Percentiles rank a stretch among this genome's conserved stretches.
Conservation (phyloP, 371 early-diverging fungal genomes). For the Lichtheimia ornata region DNA sequence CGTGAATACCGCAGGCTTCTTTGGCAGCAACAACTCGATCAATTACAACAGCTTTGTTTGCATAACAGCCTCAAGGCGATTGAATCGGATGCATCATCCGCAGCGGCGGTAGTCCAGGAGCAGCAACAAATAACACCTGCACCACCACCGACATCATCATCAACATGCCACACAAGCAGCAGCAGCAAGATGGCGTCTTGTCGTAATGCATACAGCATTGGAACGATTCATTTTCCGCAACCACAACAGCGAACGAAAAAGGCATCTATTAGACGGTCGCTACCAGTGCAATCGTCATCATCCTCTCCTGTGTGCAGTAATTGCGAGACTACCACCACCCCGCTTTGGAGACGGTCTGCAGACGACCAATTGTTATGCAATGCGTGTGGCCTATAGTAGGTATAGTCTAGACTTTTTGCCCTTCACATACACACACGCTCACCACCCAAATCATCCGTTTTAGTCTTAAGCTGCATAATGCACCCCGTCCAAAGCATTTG, state of each 20-base stretch:
- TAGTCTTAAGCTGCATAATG: constrained; percentile 72
- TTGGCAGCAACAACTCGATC: too few relatives aligned
- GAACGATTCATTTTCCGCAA: too few relatives aligned
- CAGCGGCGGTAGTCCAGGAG: too few relatives aligned
- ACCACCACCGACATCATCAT: not conserved
- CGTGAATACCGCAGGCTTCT: too few relatives aligned
- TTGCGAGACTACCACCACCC: constrained; percentile 89
- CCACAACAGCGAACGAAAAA: too few relatives aligned
- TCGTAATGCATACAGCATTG: not conserved
- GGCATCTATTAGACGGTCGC: too few relatives aligned
- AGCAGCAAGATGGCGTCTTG: constrained; percentile 23
- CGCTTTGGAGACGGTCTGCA: constrained; percentile 92
- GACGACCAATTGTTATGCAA: constrained; percentile 90
- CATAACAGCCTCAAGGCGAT: too few relatives aligned
- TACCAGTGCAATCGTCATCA: constrained; percentile 5
- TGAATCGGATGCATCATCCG: not conserved
- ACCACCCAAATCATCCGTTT: not conserved
- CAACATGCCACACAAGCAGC: constrained; percentile 40
- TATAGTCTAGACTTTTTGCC: not conserved
- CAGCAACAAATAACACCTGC: not conserved
- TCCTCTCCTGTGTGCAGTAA: constrained; percentile 66
- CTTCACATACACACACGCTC: too few relatives aligned
- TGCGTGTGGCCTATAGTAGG: constrained; percentile 93
- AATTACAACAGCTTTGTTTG: too few relatives aligned
- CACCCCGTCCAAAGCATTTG: constrained; percentile 60